phyloP scores from a whole-genome alignment of 169 alveolate genomes.

The Eimeria sp. region DNA sequence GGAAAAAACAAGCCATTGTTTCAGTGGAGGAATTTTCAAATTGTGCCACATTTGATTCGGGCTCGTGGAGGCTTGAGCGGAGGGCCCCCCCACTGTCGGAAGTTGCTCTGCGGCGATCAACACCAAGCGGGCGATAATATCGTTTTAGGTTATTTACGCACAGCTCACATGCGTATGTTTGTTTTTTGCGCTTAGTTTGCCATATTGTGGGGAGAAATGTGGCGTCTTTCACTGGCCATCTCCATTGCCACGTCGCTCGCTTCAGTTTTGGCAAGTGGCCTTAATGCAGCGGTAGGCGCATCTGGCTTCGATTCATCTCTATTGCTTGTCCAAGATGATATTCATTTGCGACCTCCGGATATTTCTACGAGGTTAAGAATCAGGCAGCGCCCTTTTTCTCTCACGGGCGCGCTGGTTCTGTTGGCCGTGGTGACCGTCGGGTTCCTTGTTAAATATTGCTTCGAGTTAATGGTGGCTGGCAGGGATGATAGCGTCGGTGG shows the following conservation, averaged over 20 bases:
- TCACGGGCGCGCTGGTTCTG: not conserved
- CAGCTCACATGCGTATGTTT: not conserved
- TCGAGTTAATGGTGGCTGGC: not conserved
- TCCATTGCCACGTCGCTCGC: not conserved
- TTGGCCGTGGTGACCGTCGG: not conserved
- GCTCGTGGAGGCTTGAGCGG: too few species aligned
- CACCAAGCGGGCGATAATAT: too few species aligned
- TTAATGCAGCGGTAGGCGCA: not conserved
- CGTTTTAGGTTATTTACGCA: not conserved
- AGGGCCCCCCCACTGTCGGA: too few species aligned
- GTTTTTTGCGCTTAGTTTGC: not conserved
- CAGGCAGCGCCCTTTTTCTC: not conserved
- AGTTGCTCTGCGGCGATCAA: too few species aligned
- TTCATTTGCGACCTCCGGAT: not conserved
- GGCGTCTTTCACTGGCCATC: not conserved
- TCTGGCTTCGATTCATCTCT: not conserved
- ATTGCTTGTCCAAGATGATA: not conserved
- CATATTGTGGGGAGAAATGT: not conserved
- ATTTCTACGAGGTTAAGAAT: not conserved
- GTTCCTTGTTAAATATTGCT: not conserved
- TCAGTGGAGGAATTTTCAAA: too few species aligned
- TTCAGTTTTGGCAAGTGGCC: not conserved
- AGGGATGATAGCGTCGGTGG: not conserved
- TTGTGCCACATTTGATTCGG: too few species aligned
- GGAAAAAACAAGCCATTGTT: too few species aligned